Conservation (phyloP, 1,284 basidiomycete species). For the Exobasidium cylindrosporum region DNA sequence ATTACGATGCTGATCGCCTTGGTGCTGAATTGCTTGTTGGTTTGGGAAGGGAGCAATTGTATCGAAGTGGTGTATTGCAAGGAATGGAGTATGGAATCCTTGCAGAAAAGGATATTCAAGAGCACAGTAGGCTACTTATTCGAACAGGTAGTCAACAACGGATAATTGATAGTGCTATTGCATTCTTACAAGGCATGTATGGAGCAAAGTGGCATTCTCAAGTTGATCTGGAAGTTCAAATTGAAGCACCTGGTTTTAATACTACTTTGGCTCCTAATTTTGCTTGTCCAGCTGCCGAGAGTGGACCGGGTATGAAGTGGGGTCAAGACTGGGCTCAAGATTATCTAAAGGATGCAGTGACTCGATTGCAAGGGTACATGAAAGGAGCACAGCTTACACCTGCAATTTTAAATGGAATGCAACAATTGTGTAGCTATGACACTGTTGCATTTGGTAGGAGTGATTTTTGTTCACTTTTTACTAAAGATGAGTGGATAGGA, state of each 20-base stretch:
- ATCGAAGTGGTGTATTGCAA: slow-evolving; percentile 16
- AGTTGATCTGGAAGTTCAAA: slow-evolving; percentile 48
- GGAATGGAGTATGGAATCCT: slow-evolving; percentile 16
- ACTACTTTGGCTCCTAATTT: slow-evolving; percentile 46
- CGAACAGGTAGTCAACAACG: slow-evolving; percentile 50
- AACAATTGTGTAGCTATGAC: slow-evolving; percentile 53
- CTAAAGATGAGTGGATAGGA: slow-evolving; percentile 81
- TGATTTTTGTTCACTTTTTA: slow-evolving; percentile 84
- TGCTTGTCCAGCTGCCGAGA: slow-evolving; percentile 11
- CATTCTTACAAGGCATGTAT: slow-evolving; percentile 25
- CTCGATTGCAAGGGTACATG: not conserved
- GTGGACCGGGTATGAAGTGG: slow-evolving; percentile 1
- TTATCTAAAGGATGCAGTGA: slow-evolving; percentile 1
- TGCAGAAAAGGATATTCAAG: slow-evolving; percentile 21
- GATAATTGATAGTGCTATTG: slow-evolving; percentile 47
- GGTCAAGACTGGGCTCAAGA: slow-evolving; percentile 5
- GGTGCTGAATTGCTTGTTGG: slow-evolving; percentile 49
- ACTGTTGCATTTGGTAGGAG: slow-evolving; percentile 82
- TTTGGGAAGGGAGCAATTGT: slow-evolving; percentile 45
- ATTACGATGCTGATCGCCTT: slow-evolving; percentile 35
- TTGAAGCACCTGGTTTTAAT: slow-evolving; percentile 45
- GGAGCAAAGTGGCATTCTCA: slow-evolving; percentile 18
- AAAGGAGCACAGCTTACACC: slow-evolving; percentile 22
- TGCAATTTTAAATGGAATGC: slow-evolving; percentile 37
- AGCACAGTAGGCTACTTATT: slow-evolving; percentile 33